phyloP scores from a whole-genome alignment of 257 asterid species.

The Jaltomata sinuosa region DNA sequence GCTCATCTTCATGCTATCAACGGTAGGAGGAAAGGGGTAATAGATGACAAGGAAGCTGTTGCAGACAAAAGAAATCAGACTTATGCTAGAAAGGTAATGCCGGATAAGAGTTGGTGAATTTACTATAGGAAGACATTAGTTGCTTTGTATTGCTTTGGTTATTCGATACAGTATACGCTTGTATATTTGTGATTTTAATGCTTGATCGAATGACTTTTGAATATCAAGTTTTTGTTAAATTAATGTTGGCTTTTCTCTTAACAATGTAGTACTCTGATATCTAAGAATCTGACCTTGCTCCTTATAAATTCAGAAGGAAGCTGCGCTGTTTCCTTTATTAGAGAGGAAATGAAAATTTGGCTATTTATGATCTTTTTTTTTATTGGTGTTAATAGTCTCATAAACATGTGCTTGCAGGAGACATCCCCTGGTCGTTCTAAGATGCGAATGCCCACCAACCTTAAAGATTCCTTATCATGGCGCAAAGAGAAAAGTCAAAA shows the following conservation, averaged over 20 bases:
- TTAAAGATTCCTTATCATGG: conserved; percentile 74
- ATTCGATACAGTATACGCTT: neutral
- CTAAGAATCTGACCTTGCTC: neutral
- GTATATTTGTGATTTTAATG: neutral
- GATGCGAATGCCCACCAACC: conserved; percentile 83
- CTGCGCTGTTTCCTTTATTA: neutral
- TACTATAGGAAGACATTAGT: neutral
- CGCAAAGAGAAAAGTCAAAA: conserved; percentile 47
- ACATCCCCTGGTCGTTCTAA: conserved; percentile 28
- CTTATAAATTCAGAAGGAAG: neutral
- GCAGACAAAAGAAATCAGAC: conserved; percentile 24
- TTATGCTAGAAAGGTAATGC: conserved; percentile 35
- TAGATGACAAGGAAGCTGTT: conserved; percentile 32
- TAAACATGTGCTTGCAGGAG: conserved; percentile 24
- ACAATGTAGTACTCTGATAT: neutral
- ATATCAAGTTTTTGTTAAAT: neutral
- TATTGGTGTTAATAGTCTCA: conserved; percentile 1
- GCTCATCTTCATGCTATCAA: conserved; percentile 89
- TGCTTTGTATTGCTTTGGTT: neutral
- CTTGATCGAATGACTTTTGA: neutral
- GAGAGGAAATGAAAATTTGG: neutral
- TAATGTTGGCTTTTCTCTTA: neutral
- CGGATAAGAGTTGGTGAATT: neutral
- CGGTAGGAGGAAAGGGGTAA: conserved; percentile 43
- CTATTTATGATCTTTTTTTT: neutral